These are phyloP conservation scores for Camelina neglecta DNA, from an alignment of 345 rosid species.

Conservation along the genomic window DNA sequence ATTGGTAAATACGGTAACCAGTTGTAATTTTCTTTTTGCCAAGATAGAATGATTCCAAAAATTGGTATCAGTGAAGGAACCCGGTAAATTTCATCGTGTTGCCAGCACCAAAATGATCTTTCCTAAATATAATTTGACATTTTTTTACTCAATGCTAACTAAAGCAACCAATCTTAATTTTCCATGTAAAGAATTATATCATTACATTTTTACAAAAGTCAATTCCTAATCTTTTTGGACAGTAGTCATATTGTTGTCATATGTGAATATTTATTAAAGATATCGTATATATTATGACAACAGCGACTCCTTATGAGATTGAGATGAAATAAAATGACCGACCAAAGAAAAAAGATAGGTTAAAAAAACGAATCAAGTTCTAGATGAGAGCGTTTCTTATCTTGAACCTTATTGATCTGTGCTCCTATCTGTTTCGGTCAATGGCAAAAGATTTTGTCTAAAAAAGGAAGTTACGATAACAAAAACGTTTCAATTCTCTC, in stretches of 20 bases:
- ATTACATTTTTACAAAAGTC: neutral
- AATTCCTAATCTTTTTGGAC: neutral
- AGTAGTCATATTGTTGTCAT: neutral
- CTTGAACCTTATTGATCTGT: conserved; percentile 1
- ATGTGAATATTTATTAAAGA: neutral
- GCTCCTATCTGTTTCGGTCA: conserved; percentile 25
- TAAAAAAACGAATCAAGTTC: neutral
- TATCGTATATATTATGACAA: neutral
- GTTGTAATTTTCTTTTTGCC: no score
- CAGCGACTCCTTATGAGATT: conserved; percentile 5
- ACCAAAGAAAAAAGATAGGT: no score
- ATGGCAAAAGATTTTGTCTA: conserved; percentile 15
- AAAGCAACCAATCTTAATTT: neutral
- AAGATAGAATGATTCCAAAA: no score
- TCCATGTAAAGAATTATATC: neutral
- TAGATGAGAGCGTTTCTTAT: conserved; percentile 32
- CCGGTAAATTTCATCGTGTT: no score
- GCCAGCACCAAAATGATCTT: no score
- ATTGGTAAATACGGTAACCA: no score
- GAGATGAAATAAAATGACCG: neutral
- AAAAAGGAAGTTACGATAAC: conserved; percentile 18
- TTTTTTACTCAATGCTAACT: no score
- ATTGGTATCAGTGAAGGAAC: no score
- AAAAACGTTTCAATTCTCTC: conserved; percentile 10
- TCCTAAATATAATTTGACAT: no score